Evolutionary conservation across 164 flowering plant genomes (phyloP).

Genomic region (grape (Vitis vinifera)): ASM3070453v1 NC_081805.1:6176001-6176500

Average conservation of each 20-base stretch:
- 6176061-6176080: background rate
- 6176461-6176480: background rate
- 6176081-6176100: background rate
- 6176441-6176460: too few species aligned
- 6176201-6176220: background rate
- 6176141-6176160: background rate
- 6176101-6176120: too few species aligned
- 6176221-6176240: background rate
- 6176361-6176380: too few species aligned
- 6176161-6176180: background rate
- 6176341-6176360: too few species aligned
- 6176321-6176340: too few species aligned
- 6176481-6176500: background rate
- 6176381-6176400: too few species aligned
- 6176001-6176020: background rate
- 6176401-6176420: too few species aligned
- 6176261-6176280: too few species aligned
- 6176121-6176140: background rate
- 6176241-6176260: background rate
- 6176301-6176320: too few species aligned
- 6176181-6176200: background rate
- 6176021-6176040: background rate
- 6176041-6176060: conserved; percentile 14
- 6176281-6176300: too few species aligned
- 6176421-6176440: too few species aligned